phyloP scores from a whole-genome alignment of 768 basidiomycete species.

The Pleurotus salmoneostramineus region DNA sequence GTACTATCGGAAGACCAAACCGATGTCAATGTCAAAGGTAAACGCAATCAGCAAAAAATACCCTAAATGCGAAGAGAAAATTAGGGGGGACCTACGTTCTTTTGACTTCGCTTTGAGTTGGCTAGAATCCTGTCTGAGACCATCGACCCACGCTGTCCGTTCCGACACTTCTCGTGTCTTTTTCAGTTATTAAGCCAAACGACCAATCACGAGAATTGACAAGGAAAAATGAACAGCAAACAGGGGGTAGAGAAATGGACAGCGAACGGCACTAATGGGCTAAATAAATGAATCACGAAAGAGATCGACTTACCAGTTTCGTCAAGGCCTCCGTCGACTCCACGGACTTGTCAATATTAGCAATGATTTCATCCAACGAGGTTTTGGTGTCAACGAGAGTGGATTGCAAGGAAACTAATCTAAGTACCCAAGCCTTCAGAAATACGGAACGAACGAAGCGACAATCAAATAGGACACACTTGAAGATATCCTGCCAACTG shows the following conservation, averaged over 20 bases:
- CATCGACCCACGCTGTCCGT: constrained; percentile 51
- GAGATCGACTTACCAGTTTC: constrained; percentile 35
- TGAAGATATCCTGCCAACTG: constrained; percentile 65
- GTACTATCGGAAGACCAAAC: constrained; percentile 17
- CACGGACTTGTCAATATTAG: constrained; percentile 44
- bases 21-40: background rate
- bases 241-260: constrained; percentile 2
- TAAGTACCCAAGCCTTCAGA: constrained; percentile 18
- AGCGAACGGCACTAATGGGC: background rate
- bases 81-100: constrained; percentile 35
- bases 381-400: constrained; percentile 46
- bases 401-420: constrained; percentile 50
- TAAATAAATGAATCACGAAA: constrained; percentile 7
- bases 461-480: constrained; percentile 39
- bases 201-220: constrained; percentile 9
- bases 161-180: constrained; percentile 66
- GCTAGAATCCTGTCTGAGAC: constrained; percentile 39
- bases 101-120: constrained; percentile 38
- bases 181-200: constrained; percentile 29
- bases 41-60: background rate
- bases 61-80: background rate
- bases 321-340: constrained; percentile 30
- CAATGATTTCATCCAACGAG: constrained; percentile 44
- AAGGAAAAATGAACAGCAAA: constrained; percentile 2
- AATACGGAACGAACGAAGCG: background rate